Evolutionary conservation across 352 stramenopile species (phyloP).

Genomic region (Globisporangium takayamanum): DNA sequence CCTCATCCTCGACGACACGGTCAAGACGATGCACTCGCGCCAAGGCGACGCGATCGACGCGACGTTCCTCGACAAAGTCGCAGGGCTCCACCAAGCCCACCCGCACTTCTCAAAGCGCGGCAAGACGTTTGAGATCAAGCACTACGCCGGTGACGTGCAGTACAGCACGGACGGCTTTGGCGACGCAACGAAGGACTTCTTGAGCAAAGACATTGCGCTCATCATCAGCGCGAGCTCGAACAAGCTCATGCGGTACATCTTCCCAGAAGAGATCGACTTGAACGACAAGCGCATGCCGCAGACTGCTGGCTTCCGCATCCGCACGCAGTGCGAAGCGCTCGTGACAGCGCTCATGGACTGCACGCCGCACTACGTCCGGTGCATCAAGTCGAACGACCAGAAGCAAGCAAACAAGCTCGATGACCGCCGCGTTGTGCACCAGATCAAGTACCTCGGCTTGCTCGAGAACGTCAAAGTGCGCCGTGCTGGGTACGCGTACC

Average conservation of each 20-base stretch:
- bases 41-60: slow-evolving; percentile 73
- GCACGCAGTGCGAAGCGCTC: slow-evolving; percentile 84
- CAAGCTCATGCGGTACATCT: slow-evolving; percentile 84
- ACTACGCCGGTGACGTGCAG: slow-evolving; percentile 84
- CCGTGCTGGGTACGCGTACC: slow-evolving; percentile 77
- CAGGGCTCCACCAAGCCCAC: slow-evolving; percentile 54
- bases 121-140: slow-evolving; percentile 79
- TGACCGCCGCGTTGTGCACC: slow-evolving; percentile 77
- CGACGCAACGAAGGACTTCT: slow-evolving; percentile 75
- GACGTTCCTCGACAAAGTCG: slow-evolving; percentile 79
- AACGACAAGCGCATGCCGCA: slow-evolving; percentile 78
- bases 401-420: slow-evolving; percentile 84
- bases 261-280: slow-evolving; percentile 73
- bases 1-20: slow-evolving; percentile 77
- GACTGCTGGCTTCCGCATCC: slow-evolving; percentile 77
- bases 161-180: slow-evolving; percentile 81
- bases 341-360: slow-evolving; percentile 86
- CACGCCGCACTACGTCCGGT: slow-evolving; percentile 89
- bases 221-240: slow-evolving; percentile 81
- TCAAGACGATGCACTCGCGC: slow-evolving; percentile 85
- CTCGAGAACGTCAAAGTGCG: slow-evolving; percentile 88
- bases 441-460: slow-evolving; percentile 86
- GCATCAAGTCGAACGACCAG: slow-evolving; percentile 90
- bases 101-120: slow-evolving; percentile 81
- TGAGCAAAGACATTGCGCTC: slow-evolving; percentile 77